Evolutionary conservation across 768 basidiomycete species (phyloP), one percentile per base, ranked within the genome.

Genomic region (Guyanaporus albipodus): DNA sequence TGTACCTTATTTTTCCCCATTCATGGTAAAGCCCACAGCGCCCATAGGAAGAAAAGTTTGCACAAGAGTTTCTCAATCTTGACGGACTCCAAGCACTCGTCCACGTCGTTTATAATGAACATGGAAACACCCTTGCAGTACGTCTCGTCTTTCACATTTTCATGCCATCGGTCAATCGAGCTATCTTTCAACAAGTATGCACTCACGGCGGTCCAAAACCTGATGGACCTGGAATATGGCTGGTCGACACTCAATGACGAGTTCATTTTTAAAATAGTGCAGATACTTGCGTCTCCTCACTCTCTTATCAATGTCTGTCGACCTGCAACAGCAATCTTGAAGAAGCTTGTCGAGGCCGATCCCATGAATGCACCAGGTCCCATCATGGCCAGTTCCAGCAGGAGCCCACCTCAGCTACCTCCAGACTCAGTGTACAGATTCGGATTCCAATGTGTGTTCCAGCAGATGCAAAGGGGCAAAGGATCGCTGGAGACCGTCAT

Each of bases 241-340:
- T 93, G 88, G 89, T 74, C 79, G 2, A 72, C 70, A n/a, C 75
- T 94, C 6, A 79, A 82, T 51, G 74, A 80, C 42, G 64, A 66
- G 7, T 93, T 95, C 66, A 87, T 92, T 43, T 74, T 80, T 56
- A 78, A 79, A 63, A 78, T 92, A 41, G 89, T 91, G 14, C 79
- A 83, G 57, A 85, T 88, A 54, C 73, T 91, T 21, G 81, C 88
- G 0, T 87, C 88, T 0, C 73, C 85, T 0, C 73, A 77, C 31
- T 87, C 86, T 10, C 76, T 84, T 15, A 83, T 94, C 72, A 96
- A 96, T 51, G 89, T 94, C 48, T 90, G 88, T 57, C 84, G 91
- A 6, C 93, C 92, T 27, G 92, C 91, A 1, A 92, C 89, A 34
- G 83, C 87, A 27, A 93, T 95, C 45, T 74, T 94, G 52, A 90